Evolutionary conservation across 306 rosid genomes (phyloP).

Genomic region (Dryas drummondii): DNA sequence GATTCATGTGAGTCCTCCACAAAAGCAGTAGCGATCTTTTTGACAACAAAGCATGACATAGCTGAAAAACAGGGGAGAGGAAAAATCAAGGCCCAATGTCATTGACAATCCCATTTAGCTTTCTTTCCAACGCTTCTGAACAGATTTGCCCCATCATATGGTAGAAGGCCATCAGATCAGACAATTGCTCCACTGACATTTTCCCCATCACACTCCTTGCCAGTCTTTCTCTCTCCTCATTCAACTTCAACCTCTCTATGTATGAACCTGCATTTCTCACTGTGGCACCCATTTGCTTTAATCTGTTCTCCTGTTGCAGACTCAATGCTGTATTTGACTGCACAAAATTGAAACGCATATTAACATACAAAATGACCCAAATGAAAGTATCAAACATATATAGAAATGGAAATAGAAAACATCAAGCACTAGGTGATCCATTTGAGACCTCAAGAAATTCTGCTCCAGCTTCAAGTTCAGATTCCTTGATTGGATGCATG

Average conservation of each 20-base stretch:
- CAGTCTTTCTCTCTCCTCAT: constrained; percentile 60
- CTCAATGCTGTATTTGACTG: constrained; percentile 88
- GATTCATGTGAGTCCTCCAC: constrained; percentile 34
- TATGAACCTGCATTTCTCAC: constrained; percentile 82
- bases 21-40: background rate
- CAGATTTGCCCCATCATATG: constrained; percentile 80
- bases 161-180: constrained; percentile 79
- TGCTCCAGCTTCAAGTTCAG: constrained; percentile 83
- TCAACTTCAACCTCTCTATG: constrained; percentile 54
- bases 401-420: background rate
- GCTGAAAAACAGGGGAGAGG: background rate
- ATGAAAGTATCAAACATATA: background rate
- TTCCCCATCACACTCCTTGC: constrained; percentile 77
- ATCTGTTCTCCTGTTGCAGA: constrained; percentile 72
- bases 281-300: constrained; percentile 98
- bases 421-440: background rate
- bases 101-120: constrained; percentile 50
- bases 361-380: background rate
- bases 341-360: background rate
- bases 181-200: constrained; percentile 68
- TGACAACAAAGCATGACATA: constrained; percentile 4
- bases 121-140: constrained; percentile 63
- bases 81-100: constrained; percentile 22
- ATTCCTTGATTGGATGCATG: constrained; percentile 38
- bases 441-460: constrained; percentile 68